These are phyloP conservation scores for Saccharomycopsis hybrid DNA, from an alignment of 1,139 yeast genomes.

Conservation along the genomic window DNA sequence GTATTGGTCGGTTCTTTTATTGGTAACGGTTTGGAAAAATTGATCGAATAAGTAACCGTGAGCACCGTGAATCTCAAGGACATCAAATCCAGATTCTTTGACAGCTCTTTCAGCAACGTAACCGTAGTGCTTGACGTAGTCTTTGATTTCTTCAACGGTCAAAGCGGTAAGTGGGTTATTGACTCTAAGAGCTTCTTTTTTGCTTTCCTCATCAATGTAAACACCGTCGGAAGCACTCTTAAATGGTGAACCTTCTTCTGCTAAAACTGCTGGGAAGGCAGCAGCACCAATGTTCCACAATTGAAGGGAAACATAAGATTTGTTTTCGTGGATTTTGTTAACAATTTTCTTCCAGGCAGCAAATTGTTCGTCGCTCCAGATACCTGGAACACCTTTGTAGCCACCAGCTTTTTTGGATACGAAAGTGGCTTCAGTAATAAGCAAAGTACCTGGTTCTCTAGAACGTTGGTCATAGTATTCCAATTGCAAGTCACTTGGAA, in stretches of 20 bases:
- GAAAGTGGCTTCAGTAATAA: constrained; percentile 37
- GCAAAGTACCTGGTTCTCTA: constrained; percentile 32
- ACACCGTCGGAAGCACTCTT: constrained; percentile 31
- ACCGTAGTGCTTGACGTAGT: constrained; percentile 31
- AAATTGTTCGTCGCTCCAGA: constrained; percentile 37
- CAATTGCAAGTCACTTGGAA: constrained; percentile 25
- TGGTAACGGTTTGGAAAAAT: constrained; percentile 45
- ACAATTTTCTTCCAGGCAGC: constrained; percentile 33
- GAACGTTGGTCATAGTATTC: constrained; percentile 34
- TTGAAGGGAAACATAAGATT: constrained; percentile 32
- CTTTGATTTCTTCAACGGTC: constrained; percentile 34
- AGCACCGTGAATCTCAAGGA: constrained; percentile 62
- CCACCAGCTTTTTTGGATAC: constrained; percentile 33
- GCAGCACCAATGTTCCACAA: constrained; percentile 38
- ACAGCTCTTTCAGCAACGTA: constrained; percentile 34
- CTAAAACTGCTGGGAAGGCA: constrained; percentile 26
- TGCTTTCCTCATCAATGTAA: constrained; percentile 31
- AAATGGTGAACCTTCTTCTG: constrained; percentile 28
- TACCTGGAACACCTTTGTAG: constrained; percentile 40
- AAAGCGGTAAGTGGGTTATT: constrained; percentile 32
- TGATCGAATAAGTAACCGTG: constrained; percentile 64
- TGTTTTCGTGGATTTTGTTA: constrained; percentile 32
- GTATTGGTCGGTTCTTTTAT: constrained; percentile 58
- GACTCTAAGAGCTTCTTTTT: constrained; percentile 29
- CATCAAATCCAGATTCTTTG: constrained; percentile 56